Percentiles rank a stretch among this genome's conserved stretches.
phyloP scores from a whole-genome alignment of 306 rosid genomes.

The Acacia acuminata region DNA sequence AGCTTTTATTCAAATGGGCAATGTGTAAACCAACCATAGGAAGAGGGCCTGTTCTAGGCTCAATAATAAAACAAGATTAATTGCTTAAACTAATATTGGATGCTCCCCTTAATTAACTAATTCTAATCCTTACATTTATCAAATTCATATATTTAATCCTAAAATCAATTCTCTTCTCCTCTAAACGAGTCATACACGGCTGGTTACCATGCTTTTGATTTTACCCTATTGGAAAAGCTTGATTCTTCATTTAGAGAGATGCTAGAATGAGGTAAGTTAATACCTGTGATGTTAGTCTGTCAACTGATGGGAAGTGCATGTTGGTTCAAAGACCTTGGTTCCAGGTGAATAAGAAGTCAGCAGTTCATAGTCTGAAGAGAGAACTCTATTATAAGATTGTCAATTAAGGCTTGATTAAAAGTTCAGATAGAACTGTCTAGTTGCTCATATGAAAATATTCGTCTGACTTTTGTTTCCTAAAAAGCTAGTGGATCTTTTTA shows the following conservation, averaged over 20 bases:
- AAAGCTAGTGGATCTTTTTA: slow-evolving; percentile 13
- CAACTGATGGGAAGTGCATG: slow-evolving; percentile 2
- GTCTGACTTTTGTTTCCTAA: slow-evolving; percentile 15
- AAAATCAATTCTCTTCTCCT: not conserved
- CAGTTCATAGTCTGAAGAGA: slow-evolving; percentile 10
- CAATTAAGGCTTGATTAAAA: slow-evolving; percentile 13
- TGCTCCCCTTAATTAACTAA: not conserved
- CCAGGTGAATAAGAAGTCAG: slow-evolving; percentile 11
- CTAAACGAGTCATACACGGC: not conserved
- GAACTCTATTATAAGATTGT: slow-evolving; percentile 8
- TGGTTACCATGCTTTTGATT: not conserved
- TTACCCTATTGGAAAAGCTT: not conserved
- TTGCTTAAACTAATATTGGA: not conserved
- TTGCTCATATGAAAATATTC: slow-evolving; percentile 11
- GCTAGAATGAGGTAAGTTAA: slow-evolving; percentile 10
- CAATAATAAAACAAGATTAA: not conserved
- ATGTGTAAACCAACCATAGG: not conserved
- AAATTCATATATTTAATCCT: not conserved
- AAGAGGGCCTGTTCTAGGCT: not conserved
- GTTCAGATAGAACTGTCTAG: slow-evolving; percentile 20
- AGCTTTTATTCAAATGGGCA: not conserved
- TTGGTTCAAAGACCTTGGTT: slow-evolving; percentile 25
- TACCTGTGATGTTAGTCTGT: slow-evolving; percentile 3
- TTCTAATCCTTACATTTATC: not conserved
- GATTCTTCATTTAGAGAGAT: not conserved